These are phyloP conservation scores for Peronospora destructor DNA, from an alignment of 352 stramenopile genomes.

Conservation along the genomic window DNA sequence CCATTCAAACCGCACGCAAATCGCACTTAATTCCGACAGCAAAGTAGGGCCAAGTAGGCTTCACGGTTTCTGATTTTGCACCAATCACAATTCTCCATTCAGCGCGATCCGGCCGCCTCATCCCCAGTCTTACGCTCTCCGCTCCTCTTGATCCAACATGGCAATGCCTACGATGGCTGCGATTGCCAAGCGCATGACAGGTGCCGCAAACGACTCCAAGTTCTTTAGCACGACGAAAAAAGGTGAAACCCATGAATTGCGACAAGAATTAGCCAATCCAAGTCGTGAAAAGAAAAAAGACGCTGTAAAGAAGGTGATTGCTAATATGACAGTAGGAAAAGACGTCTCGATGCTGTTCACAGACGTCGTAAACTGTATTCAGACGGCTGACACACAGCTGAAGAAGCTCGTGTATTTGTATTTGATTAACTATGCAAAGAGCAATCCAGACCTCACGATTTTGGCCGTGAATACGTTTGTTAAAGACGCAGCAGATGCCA, in stretches of 20 bases:
- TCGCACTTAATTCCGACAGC: background rate
- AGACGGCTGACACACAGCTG: slow-evolving; percentile 97
- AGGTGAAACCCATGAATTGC: slow-evolving; percentile 96
- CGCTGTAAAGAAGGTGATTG: slow-evolving; percentile 99
- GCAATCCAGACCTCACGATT: slow-evolving; percentile 97
- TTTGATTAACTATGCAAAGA: slow-evolving; percentile 99
- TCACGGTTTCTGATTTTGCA: background rate
- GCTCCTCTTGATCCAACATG: slow-evolving; percentile 25
- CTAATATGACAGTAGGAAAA: slow-evolving; percentile 99
- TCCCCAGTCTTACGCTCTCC: background rate
- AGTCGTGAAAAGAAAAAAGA: slow-evolving; percentile 98
- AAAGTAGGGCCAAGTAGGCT: too few species aligned
- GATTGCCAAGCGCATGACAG: slow-evolving; percentile 83
- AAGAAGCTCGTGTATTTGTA: slow-evolving; percentile 99
- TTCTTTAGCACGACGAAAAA: slow-evolving; percentile 99
- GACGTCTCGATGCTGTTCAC: slow-evolving; percentile 99
- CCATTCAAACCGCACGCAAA: background rate
- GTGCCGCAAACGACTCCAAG: slow-evolving; percentile 92
- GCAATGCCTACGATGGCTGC: slow-evolving; percentile 84
- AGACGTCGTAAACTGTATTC: slow-evolving; percentile 99
- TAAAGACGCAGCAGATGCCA: slow-evolving; percentile 85
- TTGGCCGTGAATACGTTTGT: slow-evolving; percentile 99
- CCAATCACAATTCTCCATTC: background rate
- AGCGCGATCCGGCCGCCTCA: background rate
- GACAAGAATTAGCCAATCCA: slow-evolving; percentile 94